Base-by-base conservation (phyloP, 1,284 basidiomycete genomes). In the Leccinum subfulvum region DNA sequence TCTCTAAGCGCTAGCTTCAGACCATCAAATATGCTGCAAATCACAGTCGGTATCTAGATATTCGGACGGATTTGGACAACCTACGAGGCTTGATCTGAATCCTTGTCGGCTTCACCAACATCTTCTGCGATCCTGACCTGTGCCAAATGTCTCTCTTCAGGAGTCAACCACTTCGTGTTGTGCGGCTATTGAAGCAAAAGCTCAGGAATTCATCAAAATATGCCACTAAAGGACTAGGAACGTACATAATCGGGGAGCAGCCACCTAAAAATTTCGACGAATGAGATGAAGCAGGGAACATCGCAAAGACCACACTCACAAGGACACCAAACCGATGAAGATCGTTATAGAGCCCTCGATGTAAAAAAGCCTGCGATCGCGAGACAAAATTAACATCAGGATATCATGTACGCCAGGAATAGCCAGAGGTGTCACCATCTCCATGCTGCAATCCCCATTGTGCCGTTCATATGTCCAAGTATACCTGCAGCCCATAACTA, bases 41-140 rank as follows among this genome's bases (percentile, higher is more conserved):
- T 33, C 53, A 11, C 7, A 64, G 18, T 60, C 7, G 9, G 13
- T 21, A 33, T 64, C 5, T 9, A 28, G 33, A 37, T 21, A 4
- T 14, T 21, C 13, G 5, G 13, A 13, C 18, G 35, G 28, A 39
- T 3, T 35, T 28, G 30, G 28, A 37, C 3, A 14, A 76, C 84
- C 56, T 68, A 87, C 85, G 85, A 84, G 61, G 84, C 84, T 61
- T 82, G 74, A 2, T 75, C 70, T 37, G 81, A 81, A 68, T 89
- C 87, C 64, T 82, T 75, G 65, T 90, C 88, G 0, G 86, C 85
- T 74, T 89, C 88, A 2, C 89, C 89, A n/a, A 84, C 85, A 70
- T 92, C 90, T 71, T 92, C 90, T 0, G 87, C 82, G 35, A 93
- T 80, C 7, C 91, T 84, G 1, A 85, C 83, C 69, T 89, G 87